Base-by-base conservation (phyloP, 768 basidiomycete genomes). In the Rubroboletus satanas region DNA sequence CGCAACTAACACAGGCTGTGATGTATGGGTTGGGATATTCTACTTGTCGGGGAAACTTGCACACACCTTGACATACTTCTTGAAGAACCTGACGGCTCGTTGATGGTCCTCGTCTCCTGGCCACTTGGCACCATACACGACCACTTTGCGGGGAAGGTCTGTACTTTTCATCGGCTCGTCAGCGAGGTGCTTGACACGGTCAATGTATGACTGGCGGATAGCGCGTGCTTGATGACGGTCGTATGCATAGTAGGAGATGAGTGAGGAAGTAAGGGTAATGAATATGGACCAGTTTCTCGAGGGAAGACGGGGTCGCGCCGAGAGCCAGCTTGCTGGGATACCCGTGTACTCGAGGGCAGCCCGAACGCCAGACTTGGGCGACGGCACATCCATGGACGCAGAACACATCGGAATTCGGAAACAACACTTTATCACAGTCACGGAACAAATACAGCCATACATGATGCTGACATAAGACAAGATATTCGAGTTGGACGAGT, bases 211-310 rank as follows among this genome's bases (percentile, higher is more conserved):
- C 64, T 86, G 77, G 47, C 86, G 85, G 56, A 98, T 88, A 45
- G 75, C 67, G 61, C 82, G 85, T 73, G 92, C 94, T 74, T 93
- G 78, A 56, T 77, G 73, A 31, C 95, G 83, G 79, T 99, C 97
- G 71, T 97, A 94, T 50, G 83, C 75, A 74, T 93, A 97, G 51
- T 82, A 78, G 23, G 87, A 88, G 4, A 85, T 65, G 32, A 88
- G 62, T 7, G 87, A 79, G 14, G 85, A 84, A 5, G 91, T 86
- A 62, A 93, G 72, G 29, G 84, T 78, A 53, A 93, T 79, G 75
- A 98, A 98, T 65, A 96, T 93, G 60, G 92, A 83, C 93, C 93
- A 95, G 64, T 97, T 97, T 57, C 92, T 81, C 1, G 90, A 93
- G 4, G 95, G 96, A 15, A 95, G 79, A 59, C 83, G 84, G 2